Evolutionary conservation across 23 red algal genomes (phyloP).

Genomic region (Gracilariopsis chorda): DNA sequence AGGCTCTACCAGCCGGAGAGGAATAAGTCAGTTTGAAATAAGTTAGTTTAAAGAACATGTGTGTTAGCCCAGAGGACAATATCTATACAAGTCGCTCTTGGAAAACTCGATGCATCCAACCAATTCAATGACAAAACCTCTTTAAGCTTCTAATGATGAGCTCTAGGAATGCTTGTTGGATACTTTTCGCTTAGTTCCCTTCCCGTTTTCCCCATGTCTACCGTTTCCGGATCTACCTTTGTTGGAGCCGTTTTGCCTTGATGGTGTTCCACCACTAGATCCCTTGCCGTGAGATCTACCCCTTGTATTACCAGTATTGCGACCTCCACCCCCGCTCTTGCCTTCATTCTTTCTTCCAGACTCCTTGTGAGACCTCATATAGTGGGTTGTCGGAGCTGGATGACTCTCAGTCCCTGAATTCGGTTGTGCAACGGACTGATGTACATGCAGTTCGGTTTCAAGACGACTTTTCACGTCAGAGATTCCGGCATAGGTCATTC

Average conservation of each 20-base stretch:
- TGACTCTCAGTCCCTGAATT: not conserved
- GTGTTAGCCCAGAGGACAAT: too few relatives aligned
- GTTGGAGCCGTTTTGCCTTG: not conserved
- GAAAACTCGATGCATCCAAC: too few relatives aligned
- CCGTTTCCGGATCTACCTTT: not conserved
- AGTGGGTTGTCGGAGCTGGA: not conserved
- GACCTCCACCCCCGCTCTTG: not conserved
- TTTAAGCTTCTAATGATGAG: too few relatives aligned
- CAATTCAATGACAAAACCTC: too few relatives aligned
- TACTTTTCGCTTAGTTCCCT: not conserved
- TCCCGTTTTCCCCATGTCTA: not conserved
- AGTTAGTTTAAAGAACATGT: too few relatives aligned
- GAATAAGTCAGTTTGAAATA: too few relatives aligned
- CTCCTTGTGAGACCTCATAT: not conserved
- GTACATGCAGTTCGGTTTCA: slow-evolving; percentile 45
- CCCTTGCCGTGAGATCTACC: not conserved
- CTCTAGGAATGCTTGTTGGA: slow-evolving; percentile 1
- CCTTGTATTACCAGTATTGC: not conserved
- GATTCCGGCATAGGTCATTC: slow-evolving; percentile 7
- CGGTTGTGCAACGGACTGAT: not conserved
- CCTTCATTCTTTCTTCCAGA: not conserved
- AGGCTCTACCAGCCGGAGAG: too few relatives aligned
- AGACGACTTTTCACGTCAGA: slow-evolving; percentile 37
- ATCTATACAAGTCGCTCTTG: too few relatives aligned
- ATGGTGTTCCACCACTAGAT: slow-evolving; percentile 4